A percentile compares a stretch with the other conserved stretches of the same genome.
phyloP scores from a whole-genome alignment of 768 basidiomycete genomes.

The Termitomyces sp. region DNA sequence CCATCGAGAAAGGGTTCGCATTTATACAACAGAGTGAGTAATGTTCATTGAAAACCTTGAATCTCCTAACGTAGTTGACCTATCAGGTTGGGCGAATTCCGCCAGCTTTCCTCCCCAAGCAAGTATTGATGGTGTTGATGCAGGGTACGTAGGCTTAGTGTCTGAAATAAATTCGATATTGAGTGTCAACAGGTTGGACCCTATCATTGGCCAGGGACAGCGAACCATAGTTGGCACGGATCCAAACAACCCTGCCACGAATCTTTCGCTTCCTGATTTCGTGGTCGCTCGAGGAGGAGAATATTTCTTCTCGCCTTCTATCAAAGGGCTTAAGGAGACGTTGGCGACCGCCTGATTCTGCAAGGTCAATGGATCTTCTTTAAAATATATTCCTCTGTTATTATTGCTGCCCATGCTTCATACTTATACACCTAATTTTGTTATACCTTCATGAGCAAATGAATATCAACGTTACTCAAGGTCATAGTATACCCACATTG shows the following conservation, averaged over 20 bases:
- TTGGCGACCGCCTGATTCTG: constrained; percentile 12
- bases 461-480: not conserved
- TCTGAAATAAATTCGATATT: not conserved
- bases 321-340: constrained; percentile 36
- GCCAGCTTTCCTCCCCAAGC: constrained; percentile 27
- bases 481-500: not conserved
- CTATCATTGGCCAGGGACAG: constrained; percentile 34
- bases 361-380: not conserved
- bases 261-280: constrained; percentile 29
- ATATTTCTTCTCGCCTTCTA: constrained; percentile 48
- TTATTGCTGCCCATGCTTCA: not conserved
- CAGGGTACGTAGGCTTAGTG: constrained; percentile 21
- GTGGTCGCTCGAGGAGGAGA: constrained; percentile 44
- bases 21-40: constrained; percentile 35
- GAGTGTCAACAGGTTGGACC: constrained; percentile 35
- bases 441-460: not conserved
- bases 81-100: constrained; percentile 33
- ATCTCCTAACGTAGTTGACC: not conserved
- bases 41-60: not conserved
- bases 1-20: constrained; percentile 33
- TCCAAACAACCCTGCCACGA: constrained; percentile 24
- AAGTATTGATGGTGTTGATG: constrained; percentile 14
- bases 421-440: not conserved
- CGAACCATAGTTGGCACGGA: constrained; percentile 24
- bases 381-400: not conserved